phyloP scores from a whole-genome alignment of 2,329 filamentous ascomycete genomes.

The Mycosphaerelloides madeirae region DNA sequence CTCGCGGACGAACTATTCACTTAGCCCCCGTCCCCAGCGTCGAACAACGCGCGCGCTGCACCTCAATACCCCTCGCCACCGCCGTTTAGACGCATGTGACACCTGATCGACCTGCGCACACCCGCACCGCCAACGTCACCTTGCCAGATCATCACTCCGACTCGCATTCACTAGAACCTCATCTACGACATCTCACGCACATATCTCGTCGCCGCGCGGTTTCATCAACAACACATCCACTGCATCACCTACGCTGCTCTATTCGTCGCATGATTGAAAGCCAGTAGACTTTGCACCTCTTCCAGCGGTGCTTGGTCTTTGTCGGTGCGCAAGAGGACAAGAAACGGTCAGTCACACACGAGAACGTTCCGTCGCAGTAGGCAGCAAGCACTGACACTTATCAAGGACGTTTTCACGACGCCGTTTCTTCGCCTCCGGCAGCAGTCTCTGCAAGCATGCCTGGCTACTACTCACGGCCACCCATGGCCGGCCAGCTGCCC shows the following conservation, averaged over 20 bases:
- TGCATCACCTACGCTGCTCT: conserved; percentile 9
- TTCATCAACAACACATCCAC: conserved; percentile 3
- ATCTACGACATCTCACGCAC: conserved; percentile 8
- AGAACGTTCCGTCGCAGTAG: conserved; percentile 4
- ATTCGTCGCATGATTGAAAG: conserved; percentile 20
- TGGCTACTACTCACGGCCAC: conserved; percentile 44
- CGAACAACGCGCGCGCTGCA: conserved; percentile 3
- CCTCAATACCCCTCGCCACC: conserved; percentile 1
- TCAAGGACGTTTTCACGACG: conserved; percentile 31
- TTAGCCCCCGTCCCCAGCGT: conserved; percentile 27
- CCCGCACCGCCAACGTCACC: conserved; percentile 7
- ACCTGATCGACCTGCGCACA: conserved; percentile 4
- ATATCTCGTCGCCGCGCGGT: background rate
- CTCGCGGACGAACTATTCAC: conserved; percentile 31
- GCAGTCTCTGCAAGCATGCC: conserved; percentile 42
- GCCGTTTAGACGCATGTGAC: conserved; percentile 2
- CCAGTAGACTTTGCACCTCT: conserved; percentile 21
- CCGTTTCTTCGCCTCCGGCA: conserved; percentile 41
- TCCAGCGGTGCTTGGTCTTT: conserved; percentile 21
- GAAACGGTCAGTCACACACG: conserved; percentile 20
- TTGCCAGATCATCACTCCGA: background rate
- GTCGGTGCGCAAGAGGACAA: conserved; percentile 21
- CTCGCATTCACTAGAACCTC: conserved; percentile 1
- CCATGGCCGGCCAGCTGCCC: conserved; percentile 39
- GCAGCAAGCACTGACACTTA: conserved; percentile 10